Base-by-base conservation (phyloP, 225 moss, liverwort and hornwort genomes). In the Physcomitrium patens region DNA sequence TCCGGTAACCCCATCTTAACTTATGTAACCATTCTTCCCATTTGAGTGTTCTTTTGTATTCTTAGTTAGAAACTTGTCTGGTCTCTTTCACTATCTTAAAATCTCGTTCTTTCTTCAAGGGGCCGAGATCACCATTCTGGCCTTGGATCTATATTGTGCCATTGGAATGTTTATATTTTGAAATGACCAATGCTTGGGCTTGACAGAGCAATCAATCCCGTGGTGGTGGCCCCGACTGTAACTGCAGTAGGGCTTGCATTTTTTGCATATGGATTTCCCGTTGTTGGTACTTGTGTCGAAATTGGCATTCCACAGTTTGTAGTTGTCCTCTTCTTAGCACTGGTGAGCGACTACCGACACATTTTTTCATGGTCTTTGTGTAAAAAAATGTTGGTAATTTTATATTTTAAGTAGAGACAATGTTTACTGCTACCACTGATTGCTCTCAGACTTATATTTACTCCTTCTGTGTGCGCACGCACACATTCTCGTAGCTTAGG, bases 221-320 rank as follows among this genome's bases (percentile, higher is more conserved):
- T 93, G 23, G 91, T 93, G 58, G 91, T 93, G 72, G 93, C 93
- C 68, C 93, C 93, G 20, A 93, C 91, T 41, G 89, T 93, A 60
- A 82, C 93, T 74, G 93, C 93, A 12, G 93, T 91, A 13, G 93
- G 93, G 57, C 81, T 93, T 11, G 87, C 93, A 26, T 93, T 93
- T 76, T 93, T 93, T 74, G 86, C 89, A 43, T 93, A 93, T 63
- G 93, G 91, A 19, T 93, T 93, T 75, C 91, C 93, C 17, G 91
- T 91, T 1, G 87, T 93, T 63, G 91, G 93, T 69, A 89, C 87
- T 15, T 93, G 93, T 82, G 86, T 89, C 51, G 91, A 91, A 54
- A 91, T 93, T 47, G 93, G 93, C 56, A 81, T 93, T 42, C 93
- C 93, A 27, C 91, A 91, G 81, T 84, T 93, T 70, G 60, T 91